phyloP scores from a whole-genome alignment of 768 basidiomycete species.

The Lentinula edodes region DNA sequence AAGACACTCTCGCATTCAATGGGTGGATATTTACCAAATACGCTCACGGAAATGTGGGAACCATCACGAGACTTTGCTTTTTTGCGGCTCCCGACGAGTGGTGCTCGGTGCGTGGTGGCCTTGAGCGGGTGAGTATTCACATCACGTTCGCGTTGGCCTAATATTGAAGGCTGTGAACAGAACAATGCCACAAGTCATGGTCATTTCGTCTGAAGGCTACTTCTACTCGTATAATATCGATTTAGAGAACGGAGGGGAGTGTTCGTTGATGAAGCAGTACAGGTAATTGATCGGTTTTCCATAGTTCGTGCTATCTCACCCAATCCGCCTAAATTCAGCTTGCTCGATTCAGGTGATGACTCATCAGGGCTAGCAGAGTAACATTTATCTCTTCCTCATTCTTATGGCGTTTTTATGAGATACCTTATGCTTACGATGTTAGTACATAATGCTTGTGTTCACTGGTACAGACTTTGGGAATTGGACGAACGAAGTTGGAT shows the following conservation, averaged over 20 bases:
- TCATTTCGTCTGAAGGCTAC: constrained; percentile 91
- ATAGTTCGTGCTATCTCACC: neutral
- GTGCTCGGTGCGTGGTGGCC: constrained; percentile 83
- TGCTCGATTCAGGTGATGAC: constrained; percentile 3
- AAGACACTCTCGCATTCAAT: constrained; percentile 72
- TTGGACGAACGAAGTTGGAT: neutral
- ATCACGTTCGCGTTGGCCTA: neutral
- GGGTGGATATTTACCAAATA: constrained; percentile 82
- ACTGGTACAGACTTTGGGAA: too few species aligned
- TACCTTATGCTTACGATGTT: neutral
- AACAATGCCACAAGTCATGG: constrained; percentile 95
- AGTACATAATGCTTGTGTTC: neutral
- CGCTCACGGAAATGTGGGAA: constrained; percentile 95
- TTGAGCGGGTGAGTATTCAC: constrained; percentile 66
- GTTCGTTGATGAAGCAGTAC: constrained; percentile 91
- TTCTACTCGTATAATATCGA: constrained; percentile 97
- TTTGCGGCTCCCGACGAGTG: constrained; percentile 72
- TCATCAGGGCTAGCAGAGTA: constrained; percentile 1
- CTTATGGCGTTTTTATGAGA: neutral
- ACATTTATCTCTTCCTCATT: neutral
- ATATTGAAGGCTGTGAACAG: constrained; percentile 27
- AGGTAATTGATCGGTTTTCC: constrained; percentile 34
- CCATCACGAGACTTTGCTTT: constrained; percentile 93
- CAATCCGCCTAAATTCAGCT: neutral
- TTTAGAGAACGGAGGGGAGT: constrained; percentile 93